A percentile compares a stretch with the other conserved stretches of the same genome.
These are phyloP conservation scores for Prinsepia uniflora DNA, from an alignment of 306 rosid genomes.

Conservation along the genomic window DNA sequence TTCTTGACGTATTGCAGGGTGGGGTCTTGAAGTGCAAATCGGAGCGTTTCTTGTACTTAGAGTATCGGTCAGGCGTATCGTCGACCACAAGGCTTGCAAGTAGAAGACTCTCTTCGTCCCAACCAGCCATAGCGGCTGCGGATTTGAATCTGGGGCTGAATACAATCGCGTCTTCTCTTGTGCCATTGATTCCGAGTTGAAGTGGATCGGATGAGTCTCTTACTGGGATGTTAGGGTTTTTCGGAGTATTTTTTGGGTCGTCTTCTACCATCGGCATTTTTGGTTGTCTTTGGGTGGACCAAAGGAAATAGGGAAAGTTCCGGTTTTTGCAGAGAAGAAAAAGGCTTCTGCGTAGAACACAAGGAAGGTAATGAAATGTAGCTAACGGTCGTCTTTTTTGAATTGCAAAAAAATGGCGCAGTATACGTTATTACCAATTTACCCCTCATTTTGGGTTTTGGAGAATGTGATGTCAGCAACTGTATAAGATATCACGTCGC, in stretches of 20 bases:
- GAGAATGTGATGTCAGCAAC: too few species aligned
- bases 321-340: background rate
- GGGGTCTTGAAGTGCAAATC: conserved; percentile 56
- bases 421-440: too few species aligned
- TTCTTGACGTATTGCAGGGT: conserved; percentile 64
- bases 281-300: background rate
- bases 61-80: conserved; percentile 72
- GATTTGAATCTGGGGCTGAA: conserved; percentile 87
- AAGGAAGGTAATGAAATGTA: background rate
- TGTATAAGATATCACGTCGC: too few species aligned
- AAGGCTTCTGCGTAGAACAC: background rate
- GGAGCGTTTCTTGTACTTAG: conserved; percentile 44
- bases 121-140: conserved; percentile 89
- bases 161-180: conserved; percentile 16
- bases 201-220: conserved; percentile 21
- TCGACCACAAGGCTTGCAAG: conserved; percentile 71
- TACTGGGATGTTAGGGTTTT: conserved; percentile 20
- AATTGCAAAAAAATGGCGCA: background rate
- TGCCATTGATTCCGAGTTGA: conserved; percentile 23
- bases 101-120: conserved; percentile 87
- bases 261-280: conserved; percentile 43
- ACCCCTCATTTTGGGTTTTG: too few species aligned
- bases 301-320: background rate
- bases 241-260: conserved; percentile 35
- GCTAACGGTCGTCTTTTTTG: conserved; percentile 45